Conservation (phyloP, 805 yeast genomes). For the Jamesozyma jinghongensis region DNA sequence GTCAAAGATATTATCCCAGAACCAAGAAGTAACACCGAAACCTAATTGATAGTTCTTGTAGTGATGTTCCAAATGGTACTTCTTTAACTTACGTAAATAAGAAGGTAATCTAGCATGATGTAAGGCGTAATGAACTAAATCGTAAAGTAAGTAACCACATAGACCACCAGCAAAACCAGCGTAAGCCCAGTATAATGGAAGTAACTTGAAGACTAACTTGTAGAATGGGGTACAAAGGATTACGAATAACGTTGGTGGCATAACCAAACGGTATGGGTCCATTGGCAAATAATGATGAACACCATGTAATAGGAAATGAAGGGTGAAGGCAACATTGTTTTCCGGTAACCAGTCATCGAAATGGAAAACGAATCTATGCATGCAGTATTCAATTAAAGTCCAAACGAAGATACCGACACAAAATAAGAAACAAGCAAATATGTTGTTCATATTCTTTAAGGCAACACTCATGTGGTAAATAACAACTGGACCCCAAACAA, state of each 20-base stretch:
- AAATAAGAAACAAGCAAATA: conserved; percentile 51
- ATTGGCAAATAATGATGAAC: conserved; percentile 96
- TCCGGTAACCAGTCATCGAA: conserved; percentile 82
- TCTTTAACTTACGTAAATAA: conserved; percentile 69
- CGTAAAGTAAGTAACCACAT: conserved; percentile 87
- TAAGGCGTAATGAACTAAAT: conserved; percentile 84
- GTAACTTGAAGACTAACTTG: conserved; percentile 58
- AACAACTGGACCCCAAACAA: conserved; percentile 79
- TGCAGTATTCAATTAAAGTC: conserved; percentile 81
- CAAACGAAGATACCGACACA: conserved; percentile 78
- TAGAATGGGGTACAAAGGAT: conserved; percentile 73
- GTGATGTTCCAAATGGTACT: conserved; percentile 93
- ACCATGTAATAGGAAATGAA: conserved; percentile 91
- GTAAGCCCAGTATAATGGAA: conserved; percentile 81
- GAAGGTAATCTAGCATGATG: conserved; percentile 82
- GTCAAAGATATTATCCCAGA: conserved; percentile 90
- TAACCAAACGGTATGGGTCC: conserved; percentile 87
- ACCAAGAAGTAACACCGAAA: conserved; percentile 88
- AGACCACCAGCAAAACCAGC: conserved; percentile 94
- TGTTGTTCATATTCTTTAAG: conserved; percentile 36
- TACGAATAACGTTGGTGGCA: conserved; percentile 87
- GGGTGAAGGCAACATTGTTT: conserved; percentile 58
- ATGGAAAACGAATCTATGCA: conserved; percentile 92
- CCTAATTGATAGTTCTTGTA: conserved; percentile 95
- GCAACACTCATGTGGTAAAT: conserved; percentile 54